phyloP scores from a whole-genome alignment of 768 basidiomycete genomes.

The Cantharellus anzutake region DNA sequence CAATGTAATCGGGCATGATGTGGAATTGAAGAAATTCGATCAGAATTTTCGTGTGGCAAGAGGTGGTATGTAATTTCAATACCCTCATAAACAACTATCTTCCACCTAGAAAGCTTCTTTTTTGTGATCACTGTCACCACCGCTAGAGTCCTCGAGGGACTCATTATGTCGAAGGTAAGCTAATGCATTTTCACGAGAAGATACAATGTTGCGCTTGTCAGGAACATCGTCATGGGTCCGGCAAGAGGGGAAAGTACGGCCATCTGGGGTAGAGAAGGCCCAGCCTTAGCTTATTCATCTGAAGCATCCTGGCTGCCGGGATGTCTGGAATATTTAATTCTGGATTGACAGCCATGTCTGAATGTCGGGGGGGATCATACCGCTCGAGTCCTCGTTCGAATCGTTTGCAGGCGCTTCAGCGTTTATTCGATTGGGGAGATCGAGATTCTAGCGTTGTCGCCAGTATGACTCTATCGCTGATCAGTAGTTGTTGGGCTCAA shows the following conservation, averaged over 20 bases:
- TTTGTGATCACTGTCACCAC: not conserved
- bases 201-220: not conserved
- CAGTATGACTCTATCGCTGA: no score
- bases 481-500: no score
- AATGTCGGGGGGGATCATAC: no score
- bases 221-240: not conserved
- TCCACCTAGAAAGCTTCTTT: not conserved
- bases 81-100: not conserved
- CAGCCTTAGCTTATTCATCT: not conserved
- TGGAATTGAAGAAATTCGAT: constrained; percentile 18
- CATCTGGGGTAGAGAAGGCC: constrained; percentile 7
- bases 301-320: no score
- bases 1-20: constrained; percentile 8
- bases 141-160: not conserved
- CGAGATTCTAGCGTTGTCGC: no score
- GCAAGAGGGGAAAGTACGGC: not conserved
- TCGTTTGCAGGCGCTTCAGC: no score
- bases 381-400: no score
- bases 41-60: constrained; percentile 9
- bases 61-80: constrained; percentile 1
- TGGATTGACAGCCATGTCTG: no score
- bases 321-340: no score
- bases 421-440: no score
- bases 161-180: not conserved
- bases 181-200: not conserved